phyloP scores from a whole-genome alignment of 2,329 filamentous ascomycete species.

The Aspergillus thermomutatus region DNA sequence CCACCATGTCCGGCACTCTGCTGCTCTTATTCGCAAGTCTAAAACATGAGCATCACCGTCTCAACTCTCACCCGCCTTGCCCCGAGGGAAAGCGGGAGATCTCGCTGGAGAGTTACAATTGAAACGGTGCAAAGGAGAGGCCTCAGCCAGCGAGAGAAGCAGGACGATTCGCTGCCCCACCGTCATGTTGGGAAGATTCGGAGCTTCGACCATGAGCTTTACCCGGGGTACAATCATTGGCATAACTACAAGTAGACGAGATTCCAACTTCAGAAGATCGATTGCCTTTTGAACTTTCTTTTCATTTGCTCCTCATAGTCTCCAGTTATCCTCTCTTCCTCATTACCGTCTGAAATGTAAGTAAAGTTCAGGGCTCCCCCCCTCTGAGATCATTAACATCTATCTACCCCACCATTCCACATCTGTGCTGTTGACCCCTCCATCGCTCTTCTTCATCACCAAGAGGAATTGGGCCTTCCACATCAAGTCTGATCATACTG shows the following conservation, averaged over 20 bases:
- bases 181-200: slow-evolving; percentile 37
- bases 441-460: neutral
- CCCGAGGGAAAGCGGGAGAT: slow-evolving; percentile 38
- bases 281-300: slow-evolving; percentile 3
- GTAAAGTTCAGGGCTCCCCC: neutral
- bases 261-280: neutral
- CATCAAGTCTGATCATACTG: neutral
- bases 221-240: slow-evolving; percentile 18
- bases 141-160: slow-evolving; percentile 26
- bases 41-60: slow-evolving; percentile 7
- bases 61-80: slow-evolving; percentile 22
- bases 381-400: neutral
- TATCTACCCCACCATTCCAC: slow-evolving; percentile 2
- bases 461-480: neutral
- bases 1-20: neutral
- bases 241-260: neutral
- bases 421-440: neutral
- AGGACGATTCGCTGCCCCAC: slow-evolving; percentile 32
- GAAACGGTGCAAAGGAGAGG: slow-evolving; percentile 23
- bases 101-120: slow-evolving; percentile 26
- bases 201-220: slow-evolving; percentile 29
- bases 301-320: neutral
- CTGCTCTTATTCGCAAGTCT: neutral
- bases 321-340: neutral
- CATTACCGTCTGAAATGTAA: neutral